These are phyloP conservation scores for Trichoderma guizhouense DNA, from an alignment of 2,329 filamentous ascomycete species.

Conservation along the genomic window DNA sequence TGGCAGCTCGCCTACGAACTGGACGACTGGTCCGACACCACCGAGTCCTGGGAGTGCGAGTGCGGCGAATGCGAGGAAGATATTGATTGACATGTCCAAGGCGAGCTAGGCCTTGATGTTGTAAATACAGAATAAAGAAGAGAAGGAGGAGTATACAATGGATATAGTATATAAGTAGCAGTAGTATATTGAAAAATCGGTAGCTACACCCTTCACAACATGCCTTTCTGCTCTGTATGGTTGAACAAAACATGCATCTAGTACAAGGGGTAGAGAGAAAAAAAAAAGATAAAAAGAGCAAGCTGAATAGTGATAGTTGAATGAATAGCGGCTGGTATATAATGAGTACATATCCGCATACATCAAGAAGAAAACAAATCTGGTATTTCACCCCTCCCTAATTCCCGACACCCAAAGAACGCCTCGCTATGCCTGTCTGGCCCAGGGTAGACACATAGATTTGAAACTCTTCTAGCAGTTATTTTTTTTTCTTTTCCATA, in stretches of 20 bases:
- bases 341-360: constrained; percentile 5
- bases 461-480: neutral
- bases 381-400: neutral
- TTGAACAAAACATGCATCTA: neutral
- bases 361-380: constrained; percentile 6
- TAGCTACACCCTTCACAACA: neutral
- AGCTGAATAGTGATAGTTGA: neutral
- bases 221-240: neutral
- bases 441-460: constrained; percentile 5
- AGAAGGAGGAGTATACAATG: neutral
- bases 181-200: neutral
- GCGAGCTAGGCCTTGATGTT: neutral
- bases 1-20: constrained; percentile 49
- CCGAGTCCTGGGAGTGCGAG: constrained; percentile 53
- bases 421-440: constrained; percentile 27
- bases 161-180: neutral
- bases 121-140: neutral
- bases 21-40: constrained; percentile 58
- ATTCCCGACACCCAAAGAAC: constrained; percentile 22
- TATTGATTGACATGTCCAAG: constrained; percentile 18
- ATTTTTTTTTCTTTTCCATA: neutral
- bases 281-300: neutral
- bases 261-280: neutral
- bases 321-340: neutral
- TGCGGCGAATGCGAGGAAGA: constrained; percentile 15